Base-by-base conservation (phyloP, 257 asterid species). In the Solanum acaule region DNA sequence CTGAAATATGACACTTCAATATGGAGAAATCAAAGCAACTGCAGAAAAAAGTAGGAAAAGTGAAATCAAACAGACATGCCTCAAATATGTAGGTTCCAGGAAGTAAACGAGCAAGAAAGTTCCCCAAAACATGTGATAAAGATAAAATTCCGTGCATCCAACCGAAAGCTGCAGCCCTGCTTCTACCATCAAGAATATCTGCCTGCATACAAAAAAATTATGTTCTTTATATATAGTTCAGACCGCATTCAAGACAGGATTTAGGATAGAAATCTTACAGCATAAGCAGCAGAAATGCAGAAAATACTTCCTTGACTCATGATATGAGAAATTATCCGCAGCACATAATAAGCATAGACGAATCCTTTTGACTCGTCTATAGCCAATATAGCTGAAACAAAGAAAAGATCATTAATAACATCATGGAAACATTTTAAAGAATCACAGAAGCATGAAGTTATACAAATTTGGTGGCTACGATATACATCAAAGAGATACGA, bases 261-360 rank as follows among this genome's bases (percentile, higher is more conserved):
- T 15, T 5, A 71, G 10, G 67, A 88, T 77, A 89, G 87, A 90
- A 20, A 13, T 42, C 93, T 93, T 94, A 96, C 99, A 63, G 95
- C 95, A 89, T 96, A 96, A 89, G 98, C 98, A 90, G 94, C 94
- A 67, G 99, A 86, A 90, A 96, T 93, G 92, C 96, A 93, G 94
- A 95, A 95, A 89, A 96, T 93, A 94, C 95, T 96, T 91, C 99
- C 99, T 91, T 96, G 98, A 94, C 98, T 95, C 87, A 96, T 89
- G 91, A 95, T 93, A 42, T 89, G 88, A 79, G 98, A 94, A 87
- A 96, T 44, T 22, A 95, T 95, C 67, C 98, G 95, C 82, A 96
- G 88, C 79, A 88, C 93, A 71, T 95, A 95, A 89, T 93, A 96
- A 86, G 98, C 97, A 84, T 95, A 96, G 18, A 96, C 98, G 25